Conservation (phyloP, 352 stramenopile species). For the Phytophthora sp. region DNA sequence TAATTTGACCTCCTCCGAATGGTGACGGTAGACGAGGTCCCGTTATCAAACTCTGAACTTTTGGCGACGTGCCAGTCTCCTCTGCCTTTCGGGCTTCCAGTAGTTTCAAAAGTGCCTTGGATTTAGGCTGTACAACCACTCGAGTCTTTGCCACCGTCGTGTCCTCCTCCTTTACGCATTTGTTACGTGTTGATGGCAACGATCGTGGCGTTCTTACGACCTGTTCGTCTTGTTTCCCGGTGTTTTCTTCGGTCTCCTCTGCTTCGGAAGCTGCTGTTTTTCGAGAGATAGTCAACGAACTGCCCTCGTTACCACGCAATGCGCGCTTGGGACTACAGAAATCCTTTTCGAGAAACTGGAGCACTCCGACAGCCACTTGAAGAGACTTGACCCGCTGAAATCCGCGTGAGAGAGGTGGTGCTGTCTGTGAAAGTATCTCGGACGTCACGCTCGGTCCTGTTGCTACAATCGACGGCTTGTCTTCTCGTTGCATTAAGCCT, state of each 20-base stretch:
- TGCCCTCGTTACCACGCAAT: slow-evolving; percentile 13
- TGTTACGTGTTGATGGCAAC: slow-evolving; percentile 7
- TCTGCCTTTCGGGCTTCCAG: slow-evolving; percentile 41
- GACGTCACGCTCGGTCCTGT: not conserved
- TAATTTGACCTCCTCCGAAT: slow-evolving; percentile 20
- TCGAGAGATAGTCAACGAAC: slow-evolving; percentile 4
- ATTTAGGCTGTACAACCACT: slow-evolving; percentile 48
- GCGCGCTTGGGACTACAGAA: slow-evolving; percentile 61
- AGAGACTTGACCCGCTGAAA: slow-evolving; percentile 63
- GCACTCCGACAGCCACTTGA: slow-evolving; percentile 63
- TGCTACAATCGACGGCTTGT: slow-evolving; percentile 8
- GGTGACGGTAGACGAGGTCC: slow-evolving; percentile 22
- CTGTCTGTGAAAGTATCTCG: not conserved
- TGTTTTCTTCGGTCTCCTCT: not conserved
- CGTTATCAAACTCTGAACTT: not conserved
- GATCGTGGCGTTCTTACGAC: slow-evolving; percentile 10
- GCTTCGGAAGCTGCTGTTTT: not conserved
- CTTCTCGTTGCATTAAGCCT: slow-evolving; percentile 24
- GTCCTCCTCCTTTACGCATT: slow-evolving; percentile 6
- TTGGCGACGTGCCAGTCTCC: slow-evolving; percentile 11
- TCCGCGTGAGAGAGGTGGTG: slow-evolving; percentile 5
- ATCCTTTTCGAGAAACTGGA: slow-evolving; percentile 74
- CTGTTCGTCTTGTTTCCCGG: not conserved
- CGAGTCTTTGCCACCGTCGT: slow-evolving; percentile 2
- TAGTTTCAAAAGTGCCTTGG: slow-evolving; percentile 54